These are phyloP conservation scores for Zasmidium angulare DNA, from an alignment of 2,329 filamentous ascomycete genomes.

Conservation along the genomic window DNA sequence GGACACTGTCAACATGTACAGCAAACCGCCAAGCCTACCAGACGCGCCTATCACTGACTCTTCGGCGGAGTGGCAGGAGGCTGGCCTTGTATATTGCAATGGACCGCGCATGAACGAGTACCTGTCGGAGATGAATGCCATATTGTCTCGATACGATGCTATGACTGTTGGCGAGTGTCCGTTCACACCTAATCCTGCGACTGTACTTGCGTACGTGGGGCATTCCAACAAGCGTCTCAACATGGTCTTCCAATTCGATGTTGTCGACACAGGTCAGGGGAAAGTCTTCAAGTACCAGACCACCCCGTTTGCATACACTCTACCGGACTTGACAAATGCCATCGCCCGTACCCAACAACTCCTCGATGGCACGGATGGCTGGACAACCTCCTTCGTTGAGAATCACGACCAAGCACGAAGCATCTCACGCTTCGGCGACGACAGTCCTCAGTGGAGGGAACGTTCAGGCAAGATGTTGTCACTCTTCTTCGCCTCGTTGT, in stretches of 20 bases:
- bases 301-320: slow-evolving; percentile 52
- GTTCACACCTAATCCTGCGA: slow-evolving; percentile 40
- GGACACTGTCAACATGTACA: slow-evolving; percentile 50
- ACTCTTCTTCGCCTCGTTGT: slow-evolving; percentile 14
- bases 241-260: slow-evolving; percentile 72
- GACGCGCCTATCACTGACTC: slow-evolving; percentile 44
- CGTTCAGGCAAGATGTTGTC: slow-evolving; percentile 57
- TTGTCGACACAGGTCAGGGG: slow-evolving; percentile 51
- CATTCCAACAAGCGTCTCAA: slow-evolving; percentile 57
- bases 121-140: slow-evolving; percentile 42
- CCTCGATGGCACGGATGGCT: slow-evolving; percentile 59
- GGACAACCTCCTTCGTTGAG: slow-evolving; percentile 64
- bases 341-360: slow-evolving; percentile 60
- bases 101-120: slow-evolving; percentile 49
- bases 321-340: slow-evolving; percentile 49
- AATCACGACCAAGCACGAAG: slow-evolving; percentile 64
- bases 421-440: slow-evolving; percentile 61
- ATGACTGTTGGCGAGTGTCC: slow-evolving; percentile 52
- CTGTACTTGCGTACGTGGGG: slow-evolving; percentile 46
- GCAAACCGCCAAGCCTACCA: slow-evolving; percentile 42
- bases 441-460: slow-evolving; percentile 50
- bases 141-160: slow-evolving; percentile 48
- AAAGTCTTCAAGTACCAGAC: slow-evolving; percentile 48
- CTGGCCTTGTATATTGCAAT: slow-evolving; percentile 16
- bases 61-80: slow-evolving; percentile 17